A percentile compares a stretch with the other conserved stretches of the same genome.
These are phyloP conservation scores for Ganoderma meredithae DNA, from an alignment of 1,284 basidiomycete species.

Conservation along the genomic window DNA sequence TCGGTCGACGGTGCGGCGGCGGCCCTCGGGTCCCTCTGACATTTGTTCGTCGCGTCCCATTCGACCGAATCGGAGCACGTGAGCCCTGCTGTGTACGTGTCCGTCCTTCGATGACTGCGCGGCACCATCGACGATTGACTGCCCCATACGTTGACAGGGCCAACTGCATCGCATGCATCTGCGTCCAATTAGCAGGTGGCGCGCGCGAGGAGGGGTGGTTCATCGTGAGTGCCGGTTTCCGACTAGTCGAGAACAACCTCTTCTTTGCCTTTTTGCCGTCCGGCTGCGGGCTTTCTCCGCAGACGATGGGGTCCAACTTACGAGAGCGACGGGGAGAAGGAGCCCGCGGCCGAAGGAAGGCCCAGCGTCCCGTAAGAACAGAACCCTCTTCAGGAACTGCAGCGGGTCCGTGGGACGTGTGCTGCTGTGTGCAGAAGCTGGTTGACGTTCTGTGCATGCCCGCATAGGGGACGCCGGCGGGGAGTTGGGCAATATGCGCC, in stretches of 20 bases:
- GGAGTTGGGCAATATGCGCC: background rate
- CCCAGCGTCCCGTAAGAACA: background rate
- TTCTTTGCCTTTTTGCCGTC: background rate
- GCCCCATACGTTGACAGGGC: background rate
- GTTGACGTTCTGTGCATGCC: background rate
- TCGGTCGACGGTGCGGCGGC: constrained; percentile 1
- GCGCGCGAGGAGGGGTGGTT: background rate
- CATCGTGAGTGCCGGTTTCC: background rate
- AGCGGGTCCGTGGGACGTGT: background rate
- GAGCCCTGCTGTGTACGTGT: background rate
- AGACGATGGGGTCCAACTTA: constrained; percentile 3
- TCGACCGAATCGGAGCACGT: background rate
- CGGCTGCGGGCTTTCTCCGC: background rate
- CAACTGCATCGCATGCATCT: background rate
- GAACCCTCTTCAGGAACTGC: background rate
- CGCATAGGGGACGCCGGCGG: background rate
- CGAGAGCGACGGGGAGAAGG: background rate
- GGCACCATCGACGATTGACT: background rate
- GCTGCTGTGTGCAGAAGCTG: background rate
- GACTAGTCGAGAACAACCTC: background rate
- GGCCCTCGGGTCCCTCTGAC: background rate
- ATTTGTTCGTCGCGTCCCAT: background rate
- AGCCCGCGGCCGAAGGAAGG: background rate
- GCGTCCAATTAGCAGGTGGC: background rate
- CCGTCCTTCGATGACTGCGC: background rate